Conservation (phyloP, 257 asterid genomes). For the Parsonsia alboflavescens region DNA sequence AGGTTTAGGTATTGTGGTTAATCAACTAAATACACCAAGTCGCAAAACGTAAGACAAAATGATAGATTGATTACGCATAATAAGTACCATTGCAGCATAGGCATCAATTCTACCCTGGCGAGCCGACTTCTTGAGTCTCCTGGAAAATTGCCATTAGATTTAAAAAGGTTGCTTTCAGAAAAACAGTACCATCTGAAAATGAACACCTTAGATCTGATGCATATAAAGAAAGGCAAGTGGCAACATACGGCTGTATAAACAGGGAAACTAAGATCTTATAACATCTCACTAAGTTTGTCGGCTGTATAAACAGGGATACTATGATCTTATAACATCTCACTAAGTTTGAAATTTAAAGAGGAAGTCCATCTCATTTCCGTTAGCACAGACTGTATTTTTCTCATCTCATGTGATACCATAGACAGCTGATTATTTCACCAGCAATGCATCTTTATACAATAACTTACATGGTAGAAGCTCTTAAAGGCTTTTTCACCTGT, state of each 20-base stretch:
- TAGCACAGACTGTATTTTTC: too few relatives aligned
- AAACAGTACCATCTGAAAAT: background rate
- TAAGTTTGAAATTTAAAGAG: background rate
- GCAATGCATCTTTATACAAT: background rate
- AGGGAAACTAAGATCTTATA: too few relatives aligned
- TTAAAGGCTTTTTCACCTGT: background rate
- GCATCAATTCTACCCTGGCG: conserved; percentile 64
- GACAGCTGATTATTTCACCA: background rate
- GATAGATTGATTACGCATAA: background rate
- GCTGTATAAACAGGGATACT: background rate
- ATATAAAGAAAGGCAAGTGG: background rate
- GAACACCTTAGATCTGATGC: background rate
- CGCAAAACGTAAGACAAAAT: background rate
- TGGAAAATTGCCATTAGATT: conserved; percentile 24
- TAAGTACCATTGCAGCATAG: conserved; percentile 79
- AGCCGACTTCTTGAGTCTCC: conserved; percentile 57
- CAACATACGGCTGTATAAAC: background rate
- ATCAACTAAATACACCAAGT: background rate
- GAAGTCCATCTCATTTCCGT: background rate
- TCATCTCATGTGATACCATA: background rate
- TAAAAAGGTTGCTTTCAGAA: background rate
- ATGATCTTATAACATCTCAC: too few relatives aligned
- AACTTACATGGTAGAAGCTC: background rate
- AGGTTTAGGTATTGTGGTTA: background rate
- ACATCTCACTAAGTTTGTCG: background rate